Percentiles rank a stretch among this genome's conserved stretches.
phyloP scores from a whole-genome alignment of 352 stramenopile genomes.

The Elongisporangium senticosum region DNA sequence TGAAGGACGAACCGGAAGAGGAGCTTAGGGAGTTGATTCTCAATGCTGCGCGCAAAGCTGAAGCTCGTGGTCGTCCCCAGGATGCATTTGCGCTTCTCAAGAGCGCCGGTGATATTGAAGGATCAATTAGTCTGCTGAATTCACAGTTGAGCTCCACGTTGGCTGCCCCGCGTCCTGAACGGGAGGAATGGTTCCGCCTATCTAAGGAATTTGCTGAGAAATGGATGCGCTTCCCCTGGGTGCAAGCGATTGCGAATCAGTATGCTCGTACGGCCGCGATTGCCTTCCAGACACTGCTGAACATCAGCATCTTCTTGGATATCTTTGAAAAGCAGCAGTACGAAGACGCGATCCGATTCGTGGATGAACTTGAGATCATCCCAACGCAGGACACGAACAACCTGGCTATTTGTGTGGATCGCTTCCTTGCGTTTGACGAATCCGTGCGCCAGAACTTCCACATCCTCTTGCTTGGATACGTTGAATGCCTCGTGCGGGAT shows the following conservation, averaged over 20 bases:
- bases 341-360: constrained; percentile 77
- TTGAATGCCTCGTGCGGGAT: constrained; percentile 82
- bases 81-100: constrained; percentile 78
- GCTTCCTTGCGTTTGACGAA: constrained; percentile 77
- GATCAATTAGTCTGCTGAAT: constrained; percentile 67
- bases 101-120: constrained; percentile 74
- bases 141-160: constrained; percentile 64
- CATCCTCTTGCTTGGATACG: constrained; percentile 79
- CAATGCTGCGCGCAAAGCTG: constrained; percentile 61
- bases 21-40: constrained; percentile 78
- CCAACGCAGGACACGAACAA: constrained; percentile 59
- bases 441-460: constrained; percentile 82
- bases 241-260: constrained; percentile 65
- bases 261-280: constrained; percentile 61
- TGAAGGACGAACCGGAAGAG: constrained; percentile 67
- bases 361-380: constrained; percentile 72
- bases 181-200: constrained; percentile 78
- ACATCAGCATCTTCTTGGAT: constrained; percentile 84
- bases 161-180: constrained; percentile 45
- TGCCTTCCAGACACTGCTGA: constrained; percentile 82
- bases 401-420: constrained; percentile 66
- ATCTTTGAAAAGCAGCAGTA: constrained; percentile 80
- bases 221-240: constrained; percentile 85
- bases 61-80: constrained; percentile 58
- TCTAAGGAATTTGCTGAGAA: constrained; percentile 81